These are phyloP conservation scores for Aspergillus sp. DNA, from an alignment of 2,329 filamentous ascomycete species.

Conservation along the genomic window DNA sequence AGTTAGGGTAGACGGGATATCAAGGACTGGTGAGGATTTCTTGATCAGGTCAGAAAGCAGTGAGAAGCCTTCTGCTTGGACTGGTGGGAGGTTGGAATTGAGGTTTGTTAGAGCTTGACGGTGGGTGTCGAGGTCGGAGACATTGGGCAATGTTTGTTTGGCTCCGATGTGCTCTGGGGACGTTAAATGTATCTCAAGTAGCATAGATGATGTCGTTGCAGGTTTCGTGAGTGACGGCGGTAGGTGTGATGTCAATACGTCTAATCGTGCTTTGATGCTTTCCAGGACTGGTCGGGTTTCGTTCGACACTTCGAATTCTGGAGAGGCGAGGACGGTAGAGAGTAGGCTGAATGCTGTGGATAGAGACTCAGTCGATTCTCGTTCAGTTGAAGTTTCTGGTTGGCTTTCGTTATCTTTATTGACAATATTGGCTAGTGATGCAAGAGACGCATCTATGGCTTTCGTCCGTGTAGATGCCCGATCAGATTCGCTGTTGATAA, in stretches of 20 bases:
- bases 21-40: conserved; percentile 37
- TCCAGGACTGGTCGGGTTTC: conserved; percentile 24
- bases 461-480: conserved; percentile 6
- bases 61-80: conserved; percentile 39
- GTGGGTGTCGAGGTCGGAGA: conserved; percentile 34
- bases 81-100: conserved; percentile 34
- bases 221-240: conserved; percentile 28
- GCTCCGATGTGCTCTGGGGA: conserved; percentile 17
- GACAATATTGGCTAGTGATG: conserved; percentile 31
- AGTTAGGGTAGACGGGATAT: conserved; percentile 37
- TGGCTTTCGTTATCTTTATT: conserved; percentile 10
- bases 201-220: conserved; percentile 36
- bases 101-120: conserved; percentile 36
- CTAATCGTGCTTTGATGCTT: conserved; percentile 29
- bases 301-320: conserved; percentile 30
- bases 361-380: conserved; percentile 30
- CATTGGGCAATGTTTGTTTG: conserved; percentile 17
- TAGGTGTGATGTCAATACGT: conserved; percentile 29
- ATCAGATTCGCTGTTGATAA: conserved; percentile 32
- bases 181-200: conserved; percentile 35
- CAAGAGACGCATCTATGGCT: conserved; percentile 21
- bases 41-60: conserved; percentile 33
- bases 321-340: conserved; percentile 37
- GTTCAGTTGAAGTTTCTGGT: conserved; percentile 6
- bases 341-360: conserved; percentile 37